These are phyloP conservation scores for Penicillium coffeae DNA, from an alignment of 495 filamentous ascomycete species.

Conservation along the genomic window DNA sequence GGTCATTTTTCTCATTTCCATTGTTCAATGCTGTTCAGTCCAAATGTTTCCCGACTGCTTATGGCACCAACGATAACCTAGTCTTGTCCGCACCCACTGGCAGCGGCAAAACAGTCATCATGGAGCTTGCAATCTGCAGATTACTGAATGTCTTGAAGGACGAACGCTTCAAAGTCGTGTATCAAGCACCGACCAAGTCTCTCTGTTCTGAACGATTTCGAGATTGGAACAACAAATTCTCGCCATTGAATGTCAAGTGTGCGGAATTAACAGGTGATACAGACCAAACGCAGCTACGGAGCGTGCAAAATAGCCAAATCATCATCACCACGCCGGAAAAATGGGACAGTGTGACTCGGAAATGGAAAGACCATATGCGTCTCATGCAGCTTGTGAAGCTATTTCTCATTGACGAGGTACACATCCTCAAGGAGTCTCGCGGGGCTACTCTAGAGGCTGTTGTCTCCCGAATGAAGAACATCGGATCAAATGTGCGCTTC, in stretches of 20 bases:
- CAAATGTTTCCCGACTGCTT: conserved; percentile 72
- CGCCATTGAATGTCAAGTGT: conserved; percentile 67
- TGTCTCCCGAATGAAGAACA: conserved; percentile 93
- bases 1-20: conserved; percentile 71
- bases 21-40: conserved; percentile 93
- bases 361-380: conserved; percentile 86
- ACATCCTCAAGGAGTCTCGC: conserved; percentile 84
- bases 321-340: conserved; percentile 98
- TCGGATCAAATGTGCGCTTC: conserved; percentile 82
- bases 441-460: conserved; percentile 94
- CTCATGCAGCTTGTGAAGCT: conserved; percentile 83
- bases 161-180: conserved; percentile 85
- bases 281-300: conserved; percentile 64
- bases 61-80: conserved; percentile 73
- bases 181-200: conserved; percentile 92
- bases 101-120: conserved; percentile 86
- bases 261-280: conserved; percentile 93
- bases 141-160: conserved; percentile 58
- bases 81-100: conserved; percentile 90
- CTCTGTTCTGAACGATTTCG: conserved; percentile 77
- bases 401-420: conserved; percentile 95
- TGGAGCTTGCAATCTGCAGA: conserved; percentile 89
- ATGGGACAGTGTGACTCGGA: conserved; percentile 96
- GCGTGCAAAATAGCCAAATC: conserved; percentile 77
- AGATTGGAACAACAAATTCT: conserved; percentile 88